phyloP scores from a whole-genome alignment of 768 basidiomycete species.

The Lactarius sp. region DNA sequence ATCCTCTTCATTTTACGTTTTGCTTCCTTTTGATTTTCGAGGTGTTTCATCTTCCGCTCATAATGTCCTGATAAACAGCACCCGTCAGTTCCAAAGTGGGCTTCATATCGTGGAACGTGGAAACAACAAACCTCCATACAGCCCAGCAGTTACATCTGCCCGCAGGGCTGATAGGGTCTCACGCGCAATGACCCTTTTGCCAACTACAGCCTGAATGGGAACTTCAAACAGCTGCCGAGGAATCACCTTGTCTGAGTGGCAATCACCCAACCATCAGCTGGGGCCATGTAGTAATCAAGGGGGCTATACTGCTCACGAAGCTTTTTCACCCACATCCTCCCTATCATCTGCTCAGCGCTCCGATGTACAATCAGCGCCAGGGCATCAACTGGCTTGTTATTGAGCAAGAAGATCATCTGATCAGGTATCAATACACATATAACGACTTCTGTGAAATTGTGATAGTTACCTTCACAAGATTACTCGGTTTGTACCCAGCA shows the following conservation, averaged over 20 bases:
- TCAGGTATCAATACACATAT: slow-evolving; percentile 1
- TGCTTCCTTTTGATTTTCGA: slow-evolving; percentile 89
- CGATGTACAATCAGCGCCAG: slow-evolving; percentile 88
- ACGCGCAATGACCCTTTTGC: slow-evolving; percentile 81
- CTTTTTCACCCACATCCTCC: slow-evolving; percentile 84
- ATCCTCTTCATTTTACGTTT: slow-evolving; percentile 87
- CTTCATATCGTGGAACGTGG: not conserved
- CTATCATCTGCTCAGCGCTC: slow-evolving; percentile 69
- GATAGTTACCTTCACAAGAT: slow-evolving; percentile 69
- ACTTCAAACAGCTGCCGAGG: slow-evolving; percentile 92
- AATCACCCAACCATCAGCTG: slow-evolving; percentile 1
- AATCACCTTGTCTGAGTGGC: slow-evolving; percentile 72
- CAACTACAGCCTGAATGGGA: slow-evolving; percentile 90
- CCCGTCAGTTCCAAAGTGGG: not conserved
- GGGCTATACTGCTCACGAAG: slow-evolving; percentile 54
- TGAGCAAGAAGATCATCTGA: slow-evolving; percentile 88
- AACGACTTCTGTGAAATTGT: slow-evolving; percentile 1
- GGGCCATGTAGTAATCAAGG: not conserved
- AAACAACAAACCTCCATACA: slow-evolving; percentile 70
- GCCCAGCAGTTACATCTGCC: slow-evolving; percentile 89
- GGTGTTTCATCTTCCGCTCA: slow-evolving; percentile 87
- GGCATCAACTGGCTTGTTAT: slow-evolving; percentile 87
- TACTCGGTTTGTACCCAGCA: slow-evolving; percentile 77
- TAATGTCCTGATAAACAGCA: slow-evolving; percentile 57
- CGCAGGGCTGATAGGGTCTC: slow-evolving; percentile 83